phyloP scores from a whole-genome alignment of 768 basidiomycete species.

The Termitomyces heimii region DNA sequence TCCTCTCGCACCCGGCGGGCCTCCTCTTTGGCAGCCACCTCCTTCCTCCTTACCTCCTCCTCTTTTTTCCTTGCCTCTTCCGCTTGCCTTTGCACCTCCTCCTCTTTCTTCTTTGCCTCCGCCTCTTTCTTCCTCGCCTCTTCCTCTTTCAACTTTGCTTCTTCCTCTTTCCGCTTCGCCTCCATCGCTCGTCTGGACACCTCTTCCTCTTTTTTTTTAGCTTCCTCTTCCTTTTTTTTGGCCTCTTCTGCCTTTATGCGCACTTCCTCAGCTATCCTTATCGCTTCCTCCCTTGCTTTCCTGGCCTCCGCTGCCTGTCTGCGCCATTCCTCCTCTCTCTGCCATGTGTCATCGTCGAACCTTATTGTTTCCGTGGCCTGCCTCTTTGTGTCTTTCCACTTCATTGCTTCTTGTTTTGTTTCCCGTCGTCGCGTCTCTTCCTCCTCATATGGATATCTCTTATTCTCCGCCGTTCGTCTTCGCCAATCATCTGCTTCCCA shows the following conservation, averaged over 20 bases:
- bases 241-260: slow-evolving; percentile 13
- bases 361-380: slow-evolving; percentile 9
- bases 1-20: slow-evolving; percentile 22
- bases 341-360: slow-evolving; percentile 11
- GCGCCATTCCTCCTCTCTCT: slow-evolving; percentile 14
- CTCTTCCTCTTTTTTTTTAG: slow-evolving; percentile 19
- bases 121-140: slow-evolving; percentile 16
- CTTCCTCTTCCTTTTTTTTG: slow-evolving; percentile 17
- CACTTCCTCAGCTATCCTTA: slow-evolving; percentile 3
- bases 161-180: slow-evolving; percentile 15
- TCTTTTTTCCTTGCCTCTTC: slow-evolving; percentile 22
- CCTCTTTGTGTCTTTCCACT: slow-evolving; percentile 8
- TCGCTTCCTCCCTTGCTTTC: slow-evolving; percentile 15
- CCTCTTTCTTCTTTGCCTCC: slow-evolving; percentile 10
- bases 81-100: slow-evolving; percentile 18
- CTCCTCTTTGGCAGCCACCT: slow-evolving; percentile 23
- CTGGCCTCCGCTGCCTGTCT: slow-evolving; percentile 19
- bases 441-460: slow-evolving; percentile 7
- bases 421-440: slow-evolving; percentile 4
- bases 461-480: background rate
- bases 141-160: slow-evolving; percentile 20
- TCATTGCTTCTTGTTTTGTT: slow-evolving; percentile 4
- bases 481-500: slow-evolving; percentile 8
- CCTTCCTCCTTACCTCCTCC: slow-evolving; percentile 21
- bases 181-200: slow-evolving; percentile 20